Conservation (phyloP, 139 green algal species). For the Chlorella sp. region DNA sequence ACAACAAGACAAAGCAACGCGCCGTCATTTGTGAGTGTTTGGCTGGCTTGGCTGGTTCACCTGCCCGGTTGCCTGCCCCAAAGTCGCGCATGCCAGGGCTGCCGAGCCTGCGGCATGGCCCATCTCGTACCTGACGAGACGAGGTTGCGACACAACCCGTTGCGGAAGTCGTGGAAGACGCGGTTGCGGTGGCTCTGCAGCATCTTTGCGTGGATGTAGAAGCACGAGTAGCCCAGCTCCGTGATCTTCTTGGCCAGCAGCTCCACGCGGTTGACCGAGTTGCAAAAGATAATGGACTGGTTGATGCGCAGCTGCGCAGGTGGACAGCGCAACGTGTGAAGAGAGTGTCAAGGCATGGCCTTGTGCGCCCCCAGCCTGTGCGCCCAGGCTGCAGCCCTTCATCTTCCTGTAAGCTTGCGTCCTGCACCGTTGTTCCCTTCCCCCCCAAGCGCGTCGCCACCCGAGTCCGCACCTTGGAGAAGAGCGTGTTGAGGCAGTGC, state of each 20-base stretch:
- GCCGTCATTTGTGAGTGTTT: too few species aligned
- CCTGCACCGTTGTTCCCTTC: not conserved
- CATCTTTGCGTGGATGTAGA: slow-evolving; percentile 99
- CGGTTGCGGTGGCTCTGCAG: slow-evolving; percentile 97
- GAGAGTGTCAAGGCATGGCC: too few species aligned
- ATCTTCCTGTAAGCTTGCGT: too few species aligned
- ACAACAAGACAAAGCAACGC: too few species aligned
- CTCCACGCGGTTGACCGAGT: slow-evolving; percentile 98
- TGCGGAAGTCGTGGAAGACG: slow-evolving; percentile 99
- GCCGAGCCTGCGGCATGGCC: too few species aligned
- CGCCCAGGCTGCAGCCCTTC: too few species aligned
- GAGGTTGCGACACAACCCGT: slow-evolving; percentile 96
- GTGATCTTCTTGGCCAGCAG: slow-evolving; percentile 99
- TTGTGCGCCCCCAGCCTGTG: too few species aligned
- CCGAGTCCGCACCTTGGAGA: slow-evolving; percentile 60
- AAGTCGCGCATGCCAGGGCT: too few species aligned
- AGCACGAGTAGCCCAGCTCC: slow-evolving; percentile 99
- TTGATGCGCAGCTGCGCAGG: slow-evolving; percentile 86
- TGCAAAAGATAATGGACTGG: slow-evolving; percentile 99
- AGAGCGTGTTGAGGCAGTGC: slow-evolving; percentile 81
- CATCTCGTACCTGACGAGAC: slow-evolving; percentile 93
- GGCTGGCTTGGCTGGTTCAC: too few species aligned
- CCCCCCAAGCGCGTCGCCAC: not conserved
- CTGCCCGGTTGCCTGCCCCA: too few species aligned
- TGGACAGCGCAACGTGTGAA: not conserved